A percentile compares a stretch with the other conserved stretches of the same genome.
Conservation (phyloP, 208 protist species). For the Trypanosoma vivax region DNA sequence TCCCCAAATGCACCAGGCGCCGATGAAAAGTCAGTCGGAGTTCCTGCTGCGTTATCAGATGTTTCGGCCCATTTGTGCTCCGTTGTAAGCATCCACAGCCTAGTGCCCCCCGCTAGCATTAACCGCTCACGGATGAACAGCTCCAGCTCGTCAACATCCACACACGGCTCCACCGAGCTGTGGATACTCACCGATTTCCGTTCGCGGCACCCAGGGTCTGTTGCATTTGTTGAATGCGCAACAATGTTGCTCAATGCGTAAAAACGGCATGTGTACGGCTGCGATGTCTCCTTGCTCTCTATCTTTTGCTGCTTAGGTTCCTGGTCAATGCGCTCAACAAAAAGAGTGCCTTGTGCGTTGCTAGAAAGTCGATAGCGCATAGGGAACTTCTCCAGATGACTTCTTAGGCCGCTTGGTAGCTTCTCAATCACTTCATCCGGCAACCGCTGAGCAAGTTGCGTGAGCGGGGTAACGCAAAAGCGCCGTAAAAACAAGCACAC, state of each 20-base stretch:
- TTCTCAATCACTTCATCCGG: slow-evolving; percentile 25
- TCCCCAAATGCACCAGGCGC: too few relatives aligned
- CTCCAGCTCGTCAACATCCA: not conserved
- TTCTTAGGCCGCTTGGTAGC: slow-evolving; percentile 14
- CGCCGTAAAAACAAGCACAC: slow-evolving; percentile 6
- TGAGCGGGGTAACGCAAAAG: not conserved
- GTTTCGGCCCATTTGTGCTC: slow-evolving; percentile 9
- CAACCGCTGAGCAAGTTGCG: slow-evolving; percentile 13
- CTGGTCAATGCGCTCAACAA: not conserved
- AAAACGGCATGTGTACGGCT: not conserved
- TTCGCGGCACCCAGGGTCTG: not conserved
- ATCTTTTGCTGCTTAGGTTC: not conserved
- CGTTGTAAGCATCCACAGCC: slow-evolving; percentile 18
- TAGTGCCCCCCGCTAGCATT: not conserved
- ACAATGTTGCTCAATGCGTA: slow-evolving; percentile 1
- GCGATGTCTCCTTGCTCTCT: not conserved
- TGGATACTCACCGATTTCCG: not conserved
- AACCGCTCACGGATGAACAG: slow-evolving; percentile 1
- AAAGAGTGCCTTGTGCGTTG: slow-evolving; percentile 4
- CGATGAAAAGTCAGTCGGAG: not conserved
- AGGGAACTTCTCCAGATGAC: slow-evolving; percentile 20
- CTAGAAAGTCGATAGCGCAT: slow-evolving; percentile 13
- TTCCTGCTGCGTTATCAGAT: not conserved
- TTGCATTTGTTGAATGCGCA: not conserved
- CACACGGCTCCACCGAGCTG: not conserved